Base-by-base conservation (phyloP, 371 early-diverging fungal species). In the Zopfochytrium polystomum region DNA sequence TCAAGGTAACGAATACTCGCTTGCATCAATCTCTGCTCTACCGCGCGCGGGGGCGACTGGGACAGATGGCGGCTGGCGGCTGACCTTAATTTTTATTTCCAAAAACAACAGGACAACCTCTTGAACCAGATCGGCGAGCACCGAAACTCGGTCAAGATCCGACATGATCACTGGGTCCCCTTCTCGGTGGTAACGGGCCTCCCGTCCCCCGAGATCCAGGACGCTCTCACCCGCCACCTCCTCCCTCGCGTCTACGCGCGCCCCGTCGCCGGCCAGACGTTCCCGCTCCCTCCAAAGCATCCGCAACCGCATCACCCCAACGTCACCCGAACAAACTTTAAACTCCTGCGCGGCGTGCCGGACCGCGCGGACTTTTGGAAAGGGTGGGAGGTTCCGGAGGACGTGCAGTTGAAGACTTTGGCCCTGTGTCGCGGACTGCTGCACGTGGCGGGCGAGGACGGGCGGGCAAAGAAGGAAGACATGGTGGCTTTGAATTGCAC, bases 141-240 rank as follows among this genome's bases (percentile, higher is more conserved):
- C 60, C 70, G 73, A 2, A 54, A 55, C 9, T 51, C 53, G 30
- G 44, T 58, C 52, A 59, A 55, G 32, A 52, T 74, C 46, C 70
- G 79, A 13, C 59, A 51, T 13, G 79, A 78, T 67, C 79, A 74
- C 65, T 73, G 74, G 72, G 72, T 72, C 5, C 79, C 79, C 46
- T 78, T 78, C 58, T 60, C 70, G 25, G 71, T 75, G 30, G 53
- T 75, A 13, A 70, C 73, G 0, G 74, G 74, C 29, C 6, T 73
- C 46, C 62, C 63, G 30, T 13, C 51, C 15, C 35, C 58, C 5
- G 31, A 35, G 27, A 45, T 60, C 1, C 54, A 53, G 38, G 33
- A 25, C n/a, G 18, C 30, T 7, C 42, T 72, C 34, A 34, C 29
- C 26, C 3, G 15, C 3, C 26, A 45, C 7, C 47, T 60, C 38